A percentile compares a stretch with the other conserved stretches of the same genome.
These are phyloP conservation scores for Bertia moriformis DNA, from an alignment of 2,329 filamentous ascomycete species.

Conservation along the genomic window DNA sequence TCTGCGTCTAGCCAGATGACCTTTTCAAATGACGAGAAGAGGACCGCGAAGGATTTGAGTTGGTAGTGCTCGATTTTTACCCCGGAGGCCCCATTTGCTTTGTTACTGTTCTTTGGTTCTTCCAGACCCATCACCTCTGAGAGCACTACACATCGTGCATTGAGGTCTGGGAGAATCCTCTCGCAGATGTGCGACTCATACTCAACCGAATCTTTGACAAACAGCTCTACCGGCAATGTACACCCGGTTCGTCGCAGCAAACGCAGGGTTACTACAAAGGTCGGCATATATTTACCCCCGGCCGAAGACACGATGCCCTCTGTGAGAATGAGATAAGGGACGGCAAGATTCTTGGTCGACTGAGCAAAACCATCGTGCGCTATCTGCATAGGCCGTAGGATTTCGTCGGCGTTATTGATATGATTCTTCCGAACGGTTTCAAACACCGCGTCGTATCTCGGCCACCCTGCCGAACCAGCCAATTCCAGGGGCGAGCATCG, in stretches of 20 bases:
- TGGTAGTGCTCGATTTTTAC: conserved; percentile 24
- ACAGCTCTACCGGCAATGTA: conserved; percentile 22
- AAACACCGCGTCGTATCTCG: no score
- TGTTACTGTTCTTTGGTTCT: conserved; percentile 6
- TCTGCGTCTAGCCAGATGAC: conserved; percentile 7
- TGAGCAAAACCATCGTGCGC: no score
- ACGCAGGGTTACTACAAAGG: conserved; percentile 8
- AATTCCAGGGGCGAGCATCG: no score
- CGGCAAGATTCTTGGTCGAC: no score
- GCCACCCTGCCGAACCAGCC: no score
- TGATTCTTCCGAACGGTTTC: no score
- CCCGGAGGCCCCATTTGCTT: conserved; percentile 3
- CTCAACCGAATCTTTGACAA: conserved; percentile 17
- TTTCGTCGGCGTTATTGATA: no score
- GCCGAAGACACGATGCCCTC: background rate
- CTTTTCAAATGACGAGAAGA: conserved; percentile 28
- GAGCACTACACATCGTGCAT: conserved; percentile 23
- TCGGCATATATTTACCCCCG: background rate
- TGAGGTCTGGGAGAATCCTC: conserved; percentile 16
- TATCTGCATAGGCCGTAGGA: no score
- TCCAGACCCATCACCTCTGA: conserved; percentile 13
- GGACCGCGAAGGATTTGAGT: conserved; percentile 28
- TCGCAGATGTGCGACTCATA: conserved; percentile 21
- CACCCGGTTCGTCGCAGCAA: conserved; percentile 22
- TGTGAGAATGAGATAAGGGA: no score